A percentile compares a stretch with the other conserved stretches of the same genome.
Evolutionary conservation across 371 early-diverging fungal genomes (phyloP).

Genomic region (Ordospora colligata): DNA sequence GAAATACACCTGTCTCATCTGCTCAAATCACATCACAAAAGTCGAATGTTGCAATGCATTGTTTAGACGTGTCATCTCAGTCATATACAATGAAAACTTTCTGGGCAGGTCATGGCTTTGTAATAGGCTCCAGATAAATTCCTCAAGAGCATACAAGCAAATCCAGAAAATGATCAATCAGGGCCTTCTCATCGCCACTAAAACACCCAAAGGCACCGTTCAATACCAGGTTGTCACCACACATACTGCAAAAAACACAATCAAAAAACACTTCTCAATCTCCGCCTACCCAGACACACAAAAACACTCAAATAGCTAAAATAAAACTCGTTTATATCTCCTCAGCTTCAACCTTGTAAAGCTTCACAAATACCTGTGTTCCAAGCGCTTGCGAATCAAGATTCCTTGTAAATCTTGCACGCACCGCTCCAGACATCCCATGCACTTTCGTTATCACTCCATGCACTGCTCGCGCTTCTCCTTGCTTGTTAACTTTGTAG

Average conservation of each 20-base stretch:
- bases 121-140: conserved; percentile 25
- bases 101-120: neutral
- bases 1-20: conserved; percentile 30
- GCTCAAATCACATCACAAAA: neutral
- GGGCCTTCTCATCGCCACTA: conserved; percentile 23
- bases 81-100: conserved; percentile 34
- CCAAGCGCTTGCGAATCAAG: conserved; percentile 52
- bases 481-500: conserved; percentile 44
- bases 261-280: conserved; percentile 30
- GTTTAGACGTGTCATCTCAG: conserved; percentile 22
- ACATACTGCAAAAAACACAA: conserved; percentile 25
- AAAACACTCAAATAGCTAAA: neutral
- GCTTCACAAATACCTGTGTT: conserved; percentile 53
- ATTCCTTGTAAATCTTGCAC: conserved; percentile 58
- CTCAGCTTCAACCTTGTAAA: conserved; percentile 19
- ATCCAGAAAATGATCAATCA: conserved; percentile 29
- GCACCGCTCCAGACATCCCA: conserved; percentile 59
- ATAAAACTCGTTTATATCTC: conserved; percentile 17
- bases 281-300: neutral
- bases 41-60: neutral
- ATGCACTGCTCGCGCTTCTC: conserved; percentile 33
- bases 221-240: conserved; percentile 30
- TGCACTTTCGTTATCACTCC: conserved; percentile 53
- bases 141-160: neutral
- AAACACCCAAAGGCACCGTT: neutral